Percentiles rank a stretch among this genome's conserved stretches.
Evolutionary conservation across 2,329 filamentous ascomycete species (phyloP).

Genomic region (Talaromyces rugulosus): DNA sequence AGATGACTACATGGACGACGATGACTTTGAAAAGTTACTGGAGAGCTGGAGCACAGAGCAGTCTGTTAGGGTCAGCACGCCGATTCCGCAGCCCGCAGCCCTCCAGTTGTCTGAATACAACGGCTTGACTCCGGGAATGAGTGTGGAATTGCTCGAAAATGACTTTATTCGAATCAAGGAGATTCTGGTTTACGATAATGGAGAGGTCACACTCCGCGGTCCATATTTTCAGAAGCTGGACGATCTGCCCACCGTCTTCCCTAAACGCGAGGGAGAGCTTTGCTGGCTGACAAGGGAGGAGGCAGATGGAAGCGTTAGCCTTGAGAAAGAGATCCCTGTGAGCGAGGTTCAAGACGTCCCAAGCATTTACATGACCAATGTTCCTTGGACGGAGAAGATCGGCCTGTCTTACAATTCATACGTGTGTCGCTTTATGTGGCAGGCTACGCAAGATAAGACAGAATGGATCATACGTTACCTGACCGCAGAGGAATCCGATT

Average conservation of each 20-base stretch:
- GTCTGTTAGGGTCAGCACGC: not conserved
- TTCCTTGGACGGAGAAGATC: constrained; percentile 17
- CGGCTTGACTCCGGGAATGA: constrained; percentile 22
- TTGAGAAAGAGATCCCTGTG: constrained; percentile 37
- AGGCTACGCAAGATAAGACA: constrained; percentile 23
- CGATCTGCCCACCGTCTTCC: constrained; percentile 32
- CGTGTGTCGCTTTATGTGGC: constrained; percentile 27
- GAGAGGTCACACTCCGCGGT: constrained; percentile 34
- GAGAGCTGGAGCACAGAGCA: not conserved
- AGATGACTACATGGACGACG: constrained; percentile 12
- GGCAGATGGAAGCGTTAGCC: constrained; percentile 13
- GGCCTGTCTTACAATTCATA: constrained; percentile 18
- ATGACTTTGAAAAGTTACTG: constrained; percentile 17
- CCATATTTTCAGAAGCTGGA: constrained; percentile 30
- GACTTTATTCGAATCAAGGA: constrained; percentile 39
- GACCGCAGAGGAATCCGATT: constrained; percentile 25
- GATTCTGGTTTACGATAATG: constrained; percentile 26
- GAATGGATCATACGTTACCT: constrained; percentile 29
- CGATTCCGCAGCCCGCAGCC: not conserved
- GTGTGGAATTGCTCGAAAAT: constrained; percentile 34
- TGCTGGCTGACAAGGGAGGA: constrained; percentile 38
- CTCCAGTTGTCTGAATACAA: constrained; percentile 1
- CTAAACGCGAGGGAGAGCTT: constrained; percentile 42
- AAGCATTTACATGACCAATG: constrained; percentile 54
- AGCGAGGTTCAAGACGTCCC: constrained; percentile 38